Conservation (phyloP, 139 green algal genomes). For the Asterochloris erici region DNA sequence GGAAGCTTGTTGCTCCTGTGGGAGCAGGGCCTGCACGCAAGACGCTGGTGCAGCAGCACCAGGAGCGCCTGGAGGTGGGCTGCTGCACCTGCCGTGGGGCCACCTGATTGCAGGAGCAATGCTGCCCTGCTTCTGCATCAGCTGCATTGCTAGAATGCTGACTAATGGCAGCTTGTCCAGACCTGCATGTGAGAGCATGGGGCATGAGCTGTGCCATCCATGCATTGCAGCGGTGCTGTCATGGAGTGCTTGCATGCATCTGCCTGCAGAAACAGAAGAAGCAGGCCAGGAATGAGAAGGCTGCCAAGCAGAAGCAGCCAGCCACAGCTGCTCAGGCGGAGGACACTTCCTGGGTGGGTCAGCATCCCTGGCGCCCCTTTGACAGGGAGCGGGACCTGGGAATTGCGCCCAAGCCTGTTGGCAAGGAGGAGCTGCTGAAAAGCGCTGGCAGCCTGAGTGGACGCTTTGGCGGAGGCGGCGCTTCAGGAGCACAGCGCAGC, state of each 20-base stretch:
- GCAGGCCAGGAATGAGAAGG: constrained; percentile 29
- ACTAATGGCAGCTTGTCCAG: no score
- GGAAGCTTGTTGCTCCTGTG: constrained; percentile 17
- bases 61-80: constrained; percentile 29
- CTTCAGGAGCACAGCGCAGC: no score
- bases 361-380: constrained; percentile 68
- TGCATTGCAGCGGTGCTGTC: neutral
- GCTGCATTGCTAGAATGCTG: no score
- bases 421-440: constrained; percentile 51
- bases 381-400: constrained; percentile 75
- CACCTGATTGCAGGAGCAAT: no score
- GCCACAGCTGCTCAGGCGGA: neutral
- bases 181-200: neutral
- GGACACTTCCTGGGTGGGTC: constrained; percentile 18
- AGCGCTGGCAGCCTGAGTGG: constrained; percentile 14
- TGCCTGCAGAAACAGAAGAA: constrained; percentile 35
- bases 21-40: constrained; percentile 50
- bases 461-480: constrained; percentile 17
- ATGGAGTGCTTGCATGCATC: neutral
- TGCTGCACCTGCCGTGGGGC: no score
- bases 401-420: constrained; percentile 24
- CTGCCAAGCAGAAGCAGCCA: constrained; percentile 8
- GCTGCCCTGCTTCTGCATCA: no score
- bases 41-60: constrained; percentile 70
- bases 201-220: neutral